phyloP scores from a whole-genome alignment of 139 green algal species.

The Monoraphidium neglectum region DNA sequence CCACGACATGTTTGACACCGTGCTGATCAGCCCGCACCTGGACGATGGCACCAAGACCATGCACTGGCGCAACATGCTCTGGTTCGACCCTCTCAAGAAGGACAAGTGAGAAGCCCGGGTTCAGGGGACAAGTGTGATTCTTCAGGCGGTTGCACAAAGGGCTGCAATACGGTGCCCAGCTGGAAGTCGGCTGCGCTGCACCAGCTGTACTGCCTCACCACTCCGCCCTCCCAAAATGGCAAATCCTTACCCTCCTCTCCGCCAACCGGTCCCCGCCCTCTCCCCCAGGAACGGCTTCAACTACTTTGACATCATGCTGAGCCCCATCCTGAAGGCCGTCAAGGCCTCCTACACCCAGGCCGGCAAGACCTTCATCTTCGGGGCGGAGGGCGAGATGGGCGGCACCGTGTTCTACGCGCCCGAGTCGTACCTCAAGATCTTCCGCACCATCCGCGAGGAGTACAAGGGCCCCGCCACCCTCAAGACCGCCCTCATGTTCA shows the following conservation, averaged over 20 bases:
- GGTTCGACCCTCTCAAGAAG: conserved; percentile 27
- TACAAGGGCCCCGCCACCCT: conserved; percentile 17
- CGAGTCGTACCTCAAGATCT: conserved; percentile 20
- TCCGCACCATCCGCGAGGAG: not conserved
- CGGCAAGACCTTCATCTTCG: conserved; percentile 20
- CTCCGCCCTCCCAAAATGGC: too few relatives aligned
- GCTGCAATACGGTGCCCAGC: too few relatives aligned
- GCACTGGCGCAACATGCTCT: conserved; percentile 39
- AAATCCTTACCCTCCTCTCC: too few relatives aligned
- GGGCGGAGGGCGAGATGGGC: conserved; percentile 26
- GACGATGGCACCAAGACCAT: conserved; percentile 20
- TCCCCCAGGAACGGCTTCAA: conserved; percentile 23
- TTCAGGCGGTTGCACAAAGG: too few relatives aligned
- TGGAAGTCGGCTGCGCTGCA: too few relatives aligned
- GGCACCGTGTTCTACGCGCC: conserved; percentile 25
- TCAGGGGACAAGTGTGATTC: too few relatives aligned
- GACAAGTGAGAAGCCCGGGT: too few relatives aligned
- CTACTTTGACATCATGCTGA: conserved; percentile 35
- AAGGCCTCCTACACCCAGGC: conserved; percentile 8
- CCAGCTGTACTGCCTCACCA: too few relatives aligned
- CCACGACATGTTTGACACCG: conserved; percentile 20
- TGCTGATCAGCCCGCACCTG: conserved; percentile 27
- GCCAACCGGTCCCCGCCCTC: too few relatives aligned
- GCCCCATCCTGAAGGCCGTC: conserved; percentile 29
- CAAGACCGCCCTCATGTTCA: conserved; percentile 15